These are phyloP conservation scores for Blastomyces silverae DNA, from an alignment of 2,329 filamentous ascomycete genomes.

Conservation along the genomic window DNA sequence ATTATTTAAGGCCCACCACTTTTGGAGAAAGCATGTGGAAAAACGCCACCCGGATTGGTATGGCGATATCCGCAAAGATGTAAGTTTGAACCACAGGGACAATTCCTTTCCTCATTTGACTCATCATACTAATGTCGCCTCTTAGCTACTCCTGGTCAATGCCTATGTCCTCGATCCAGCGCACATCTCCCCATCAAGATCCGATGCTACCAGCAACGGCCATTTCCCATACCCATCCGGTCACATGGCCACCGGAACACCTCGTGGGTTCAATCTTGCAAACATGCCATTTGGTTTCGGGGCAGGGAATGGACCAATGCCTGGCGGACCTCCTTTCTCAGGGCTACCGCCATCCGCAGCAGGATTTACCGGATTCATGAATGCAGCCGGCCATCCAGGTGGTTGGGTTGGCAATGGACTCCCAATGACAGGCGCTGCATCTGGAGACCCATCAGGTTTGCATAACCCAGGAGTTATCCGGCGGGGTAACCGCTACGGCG, in stretches of 20 bases:
- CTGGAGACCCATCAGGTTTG: conserved; percentile 37
- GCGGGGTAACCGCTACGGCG: conserved; percentile 56
- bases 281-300: conserved; percentile 58
- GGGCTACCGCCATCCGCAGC: conserved; percentile 25
- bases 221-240: conserved; percentile 80
- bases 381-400: conserved; percentile 24
- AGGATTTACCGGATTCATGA: conserved; percentile 32
- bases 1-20: conserved; percentile 92
- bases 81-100: conserved; percentile 43
- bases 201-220: conserved; percentile 90
- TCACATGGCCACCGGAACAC: conserved; percentile 72
- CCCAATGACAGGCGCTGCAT: conserved; percentile 18
- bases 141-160: conserved; percentile 80
- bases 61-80: conserved; percentile 71
- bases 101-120: neutral
- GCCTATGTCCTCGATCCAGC: conserved; percentile 89
- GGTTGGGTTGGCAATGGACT: conserved; percentile 32
- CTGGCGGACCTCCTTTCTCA: conserved; percentile 28
- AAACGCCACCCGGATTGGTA: conserved; percentile 91
- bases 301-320: conserved; percentile 38
- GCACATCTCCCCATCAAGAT: conserved; percentile 86
- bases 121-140: conserved; percentile 12
- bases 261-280: conserved; percentile 81
- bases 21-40: conserved; percentile 97
- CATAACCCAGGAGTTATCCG: conserved; percentile 61